Conservation (phyloP, 2,329 filamentous ascomycete species). For the Colletotrichum spinosum region DNA sequence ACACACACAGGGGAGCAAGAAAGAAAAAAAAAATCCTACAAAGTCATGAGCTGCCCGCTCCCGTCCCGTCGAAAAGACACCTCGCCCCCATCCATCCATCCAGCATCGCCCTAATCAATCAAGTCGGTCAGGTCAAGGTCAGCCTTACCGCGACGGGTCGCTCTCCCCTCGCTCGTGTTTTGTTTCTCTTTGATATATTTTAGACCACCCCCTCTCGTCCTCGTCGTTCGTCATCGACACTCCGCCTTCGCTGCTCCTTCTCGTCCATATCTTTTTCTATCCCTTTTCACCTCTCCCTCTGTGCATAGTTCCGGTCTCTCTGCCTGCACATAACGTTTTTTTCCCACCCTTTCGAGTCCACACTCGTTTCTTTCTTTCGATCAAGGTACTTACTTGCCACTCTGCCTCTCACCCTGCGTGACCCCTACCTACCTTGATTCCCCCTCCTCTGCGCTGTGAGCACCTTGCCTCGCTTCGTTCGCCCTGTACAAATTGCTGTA, state of each 20-base stretch:
- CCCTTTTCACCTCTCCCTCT: constrained; percentile 9
- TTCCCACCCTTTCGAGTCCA: constrained; percentile 10
- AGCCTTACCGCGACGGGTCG: constrained; percentile 34
- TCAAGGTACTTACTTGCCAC: constrained; percentile 11
- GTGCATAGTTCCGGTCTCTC: constrained; percentile 19
- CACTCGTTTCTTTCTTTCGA: constrained; percentile 30
- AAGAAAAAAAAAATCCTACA: constrained; percentile 27
- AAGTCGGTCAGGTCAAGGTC: too few relatives aligned
- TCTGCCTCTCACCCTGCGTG: background rate
- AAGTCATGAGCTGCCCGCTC: constrained; percentile 36
- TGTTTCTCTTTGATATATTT: constrained; percentile 8
- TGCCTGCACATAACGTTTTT: constrained; percentile 1
- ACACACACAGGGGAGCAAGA: too few relatives aligned
- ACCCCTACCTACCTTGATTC: too few relatives aligned
- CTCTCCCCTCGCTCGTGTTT: constrained; percentile 13
- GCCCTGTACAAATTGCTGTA: too few relatives aligned
- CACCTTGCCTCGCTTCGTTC: too few relatives aligned
- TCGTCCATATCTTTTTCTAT: constrained; percentile 21
- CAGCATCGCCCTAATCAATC: constrained; percentile 30
- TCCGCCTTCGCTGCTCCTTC: background rate
- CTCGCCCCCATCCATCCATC: constrained; percentile 32
- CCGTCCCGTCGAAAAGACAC: constrained; percentile 21
- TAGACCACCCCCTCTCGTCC: constrained; percentile 5
- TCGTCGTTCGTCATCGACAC: constrained; percentile 19
- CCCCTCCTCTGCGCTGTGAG: too few relatives aligned